These are phyloP conservation scores for Talaromyces pinophilus DNA, from an alignment of 2,329 filamentous ascomycete genomes.

Conservation along the genomic window DNA sequence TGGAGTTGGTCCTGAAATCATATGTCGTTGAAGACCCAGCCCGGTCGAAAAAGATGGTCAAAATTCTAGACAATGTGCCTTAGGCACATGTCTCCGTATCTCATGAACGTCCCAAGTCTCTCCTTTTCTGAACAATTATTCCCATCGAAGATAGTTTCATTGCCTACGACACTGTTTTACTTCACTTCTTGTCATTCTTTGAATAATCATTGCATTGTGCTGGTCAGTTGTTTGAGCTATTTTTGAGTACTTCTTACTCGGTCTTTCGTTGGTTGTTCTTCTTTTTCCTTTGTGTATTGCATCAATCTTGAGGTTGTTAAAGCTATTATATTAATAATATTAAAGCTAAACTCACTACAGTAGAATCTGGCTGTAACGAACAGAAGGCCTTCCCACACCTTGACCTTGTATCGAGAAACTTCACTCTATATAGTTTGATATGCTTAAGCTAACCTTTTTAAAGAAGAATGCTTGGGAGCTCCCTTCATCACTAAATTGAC, in stretches of 20 bases:
- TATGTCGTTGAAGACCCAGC: constrained; percentile 68
- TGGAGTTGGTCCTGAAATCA: constrained; percentile 67
- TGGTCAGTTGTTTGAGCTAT: constrained; percentile 4
- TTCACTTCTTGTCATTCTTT: constrained; percentile 15
- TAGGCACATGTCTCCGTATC: constrained; percentile 4
- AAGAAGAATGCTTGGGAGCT: background rate
- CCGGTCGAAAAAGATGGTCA: constrained; percentile 68
- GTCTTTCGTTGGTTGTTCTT: constrained; percentile 3
- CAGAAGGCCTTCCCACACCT: background rate
- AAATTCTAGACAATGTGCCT: constrained; percentile 34
- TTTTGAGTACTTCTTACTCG: constrained; percentile 3
- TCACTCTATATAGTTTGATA: background rate
- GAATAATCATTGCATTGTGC: constrained; percentile 12
- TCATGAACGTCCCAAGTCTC: background rate
- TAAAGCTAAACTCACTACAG: background rate
- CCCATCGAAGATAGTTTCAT: constrained; percentile 2
- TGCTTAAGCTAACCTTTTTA: background rate
- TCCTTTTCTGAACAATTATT: constrained; percentile 7
- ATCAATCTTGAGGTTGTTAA: background rate
- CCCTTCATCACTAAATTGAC: background rate
- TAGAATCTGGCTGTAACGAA: background rate
- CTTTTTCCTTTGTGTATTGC: background rate
- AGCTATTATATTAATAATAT: background rate
- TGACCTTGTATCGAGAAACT: background rate
- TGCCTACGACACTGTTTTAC: background rate